Evolutionary conservation across 306 rosid genomes (phyloP).

Genomic region (Trifolium subterraneum): DNA sequence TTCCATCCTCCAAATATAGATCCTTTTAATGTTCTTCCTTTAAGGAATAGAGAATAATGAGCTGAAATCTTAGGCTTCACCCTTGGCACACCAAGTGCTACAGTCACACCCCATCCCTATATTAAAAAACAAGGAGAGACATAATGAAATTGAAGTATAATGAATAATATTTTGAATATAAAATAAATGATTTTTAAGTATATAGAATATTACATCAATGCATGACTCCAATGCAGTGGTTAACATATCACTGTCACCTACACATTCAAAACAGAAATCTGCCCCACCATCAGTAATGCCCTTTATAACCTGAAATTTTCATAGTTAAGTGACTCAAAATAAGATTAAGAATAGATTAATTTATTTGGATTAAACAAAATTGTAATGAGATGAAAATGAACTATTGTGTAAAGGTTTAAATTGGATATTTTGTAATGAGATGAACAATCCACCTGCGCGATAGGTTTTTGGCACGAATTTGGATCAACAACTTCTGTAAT

Average conservation of each 20-base stretch:
- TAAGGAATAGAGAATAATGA: conserved; percentile 72
- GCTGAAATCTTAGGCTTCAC: conserved; percentile 80
- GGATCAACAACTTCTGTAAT: conserved; percentile 78
- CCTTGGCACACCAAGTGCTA: conserved; percentile 93
- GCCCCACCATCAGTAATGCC: conserved; percentile 86
- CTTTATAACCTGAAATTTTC: conserved; percentile 68
- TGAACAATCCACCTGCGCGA: conserved; percentile 66
- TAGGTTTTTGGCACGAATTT: conserved; percentile 63
- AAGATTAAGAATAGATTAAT: background rate
- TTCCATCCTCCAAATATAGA: conserved; percentile 96
- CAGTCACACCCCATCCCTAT: conserved; percentile 96
- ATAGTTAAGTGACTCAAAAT: background rate
- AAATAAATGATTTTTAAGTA: conserved; percentile 17
- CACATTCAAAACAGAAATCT: conserved; percentile 90
- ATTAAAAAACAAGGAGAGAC: conserved; percentile 23
- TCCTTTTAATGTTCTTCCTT: conserved; percentile 90
- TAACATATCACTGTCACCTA: conserved; percentile 88
- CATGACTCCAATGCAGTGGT: conserved; percentile 91
- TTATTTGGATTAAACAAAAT: conserved; percentile 8
- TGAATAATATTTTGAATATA: background rate
- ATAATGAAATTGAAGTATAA: conserved; percentile 17
- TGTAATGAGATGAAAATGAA: background rate
- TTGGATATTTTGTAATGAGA: conserved; percentile 20
- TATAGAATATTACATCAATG: conserved; percentile 67
- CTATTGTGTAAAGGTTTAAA: background rate